Base-by-base conservation (phyloP, 2,329 filamentous ascomycete genomes). In the Lasiodiplodia sp. region DNA sequence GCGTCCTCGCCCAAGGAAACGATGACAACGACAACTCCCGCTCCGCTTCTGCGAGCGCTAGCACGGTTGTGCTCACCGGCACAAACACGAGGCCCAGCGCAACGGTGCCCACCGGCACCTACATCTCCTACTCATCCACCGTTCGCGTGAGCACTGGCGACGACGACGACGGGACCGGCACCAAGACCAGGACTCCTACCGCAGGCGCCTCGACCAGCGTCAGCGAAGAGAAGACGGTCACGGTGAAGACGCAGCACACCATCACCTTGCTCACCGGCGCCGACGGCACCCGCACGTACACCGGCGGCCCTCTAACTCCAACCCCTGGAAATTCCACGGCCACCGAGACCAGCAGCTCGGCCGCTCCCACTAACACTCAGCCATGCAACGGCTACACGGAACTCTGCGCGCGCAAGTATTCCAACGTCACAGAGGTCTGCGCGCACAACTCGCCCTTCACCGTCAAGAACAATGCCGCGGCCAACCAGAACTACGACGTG, bases 371-470 rank as follows among this genome's bases (percentile, higher is more conserved):
- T 5, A 81, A 81, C 68, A 81, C 79, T 1, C 79, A 81, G 65
- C 73, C 79, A n/a, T 81, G 79, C 72, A 81, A 81, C 72, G 77
- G 77, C 72, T 80, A 80, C 66, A 72, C 75, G 37, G 79, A 81
- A 69, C 77, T 81, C 65, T 81, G 79, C 72, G 71, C 72, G 6
- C 73, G 79, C 25, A 76, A 75, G 65, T 81, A 80, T 70, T 79
- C 78, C 34, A 81, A 81, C 69, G 79, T 81, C 57, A 81, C 79
- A n/a, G 75, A 81, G 71, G 78, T 81, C 40, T 76, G 75, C 62
- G 79, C 79, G 11, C 79, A 81, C 70, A 81, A 81, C 70, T 80
- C 76, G 16, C 78, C 78, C 3, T 81, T 80, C 69, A 73, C 73
- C 2, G 64, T 67, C 56, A 71, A 74, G 68, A 75, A 75, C 66